Evolutionary conservation across 2,329 filamentous ascomycete species (phyloP), one percentile per base, ranked within the genome.

Genomic region (Penicillium sp.): DNA sequence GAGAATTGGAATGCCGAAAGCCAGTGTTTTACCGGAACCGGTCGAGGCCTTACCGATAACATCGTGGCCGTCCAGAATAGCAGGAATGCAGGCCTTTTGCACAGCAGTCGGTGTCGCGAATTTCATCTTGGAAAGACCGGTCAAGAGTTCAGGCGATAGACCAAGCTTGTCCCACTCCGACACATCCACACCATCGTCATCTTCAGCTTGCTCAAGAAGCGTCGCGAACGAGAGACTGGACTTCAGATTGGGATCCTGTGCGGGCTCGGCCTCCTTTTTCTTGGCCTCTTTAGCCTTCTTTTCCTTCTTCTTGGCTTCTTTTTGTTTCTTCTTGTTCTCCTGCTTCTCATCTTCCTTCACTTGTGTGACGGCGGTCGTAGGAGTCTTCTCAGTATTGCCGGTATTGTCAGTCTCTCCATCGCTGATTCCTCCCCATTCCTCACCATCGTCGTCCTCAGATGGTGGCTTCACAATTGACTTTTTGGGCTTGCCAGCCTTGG

Each of bases 41-140:
- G 93, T 98, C 9, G 91, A 86, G 1, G 93, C 93, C 71, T 98
- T 98, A 34, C 93, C 93, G 54, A 98, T 86, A 13, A 97, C 85
- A 68, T 98, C 91, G 64, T 87, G 86, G 0, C 91, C 91, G 5
- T 81, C 80, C 16, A 91, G 66, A 37, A 96, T 87, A 43, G 87
- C 79, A 0, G 93, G 90, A 57, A 98, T 95, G 1, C 87, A 77
- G 27, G 81, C 77, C 16, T 76, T 71, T 66, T 98, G 93, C 47
- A 98, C 95, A 0, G 79, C 70, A 0, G 90, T 96, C 0, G 93
- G 93, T 48, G 81, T 83, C 4, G 78, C 65, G 64, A 97, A 97
- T 47, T 85, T 86, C 51, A 97, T 74, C 56, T 83, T 86, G 2
- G 88, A 84, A 26, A 98, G 73, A 13, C 88, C 81, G 1, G 83